Evolutionary conservation across 352 stramenopile genomes (phyloP).

Genomic region (Globisporangium splendens): DNA sequence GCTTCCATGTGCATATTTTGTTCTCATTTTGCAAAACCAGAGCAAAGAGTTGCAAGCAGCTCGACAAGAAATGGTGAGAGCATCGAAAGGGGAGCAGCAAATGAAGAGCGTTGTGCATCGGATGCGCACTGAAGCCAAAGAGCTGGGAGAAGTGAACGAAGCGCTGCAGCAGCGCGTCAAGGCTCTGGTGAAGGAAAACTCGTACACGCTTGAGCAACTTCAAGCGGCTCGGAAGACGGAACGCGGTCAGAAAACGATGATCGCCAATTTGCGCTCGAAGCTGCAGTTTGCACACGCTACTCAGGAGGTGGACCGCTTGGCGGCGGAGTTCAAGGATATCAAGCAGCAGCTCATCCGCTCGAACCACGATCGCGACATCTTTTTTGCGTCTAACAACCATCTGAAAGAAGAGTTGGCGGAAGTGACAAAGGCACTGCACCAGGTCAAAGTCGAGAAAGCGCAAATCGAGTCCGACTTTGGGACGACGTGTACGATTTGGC

Average conservation of each 20-base stretch:
- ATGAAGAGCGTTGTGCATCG: conserved; percentile 66
- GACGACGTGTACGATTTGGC: conserved; percentile 38
- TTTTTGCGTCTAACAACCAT: conserved; percentile 72
- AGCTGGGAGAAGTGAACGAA: conserved; percentile 71
- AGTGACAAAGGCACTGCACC: conserved; percentile 61
- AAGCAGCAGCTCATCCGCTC: conserved; percentile 65
- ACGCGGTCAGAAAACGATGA: conserved; percentile 65
- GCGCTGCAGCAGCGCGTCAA: conserved; percentile 73
- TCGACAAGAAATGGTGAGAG: conserved; percentile 57
- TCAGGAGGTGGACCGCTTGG: conserved; percentile 58
- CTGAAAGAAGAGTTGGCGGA: conserved; percentile 69
- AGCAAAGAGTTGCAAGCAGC: conserved; percentile 68
- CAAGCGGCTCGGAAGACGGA: conserved; percentile 68
- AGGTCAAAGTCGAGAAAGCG: conserved; percentile 62
- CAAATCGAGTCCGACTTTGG: conserved; percentile 74
- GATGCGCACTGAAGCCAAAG: conserved; percentile 60
- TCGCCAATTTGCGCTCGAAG: conserved; percentile 62
- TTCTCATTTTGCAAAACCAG: conserved; percentile 12
- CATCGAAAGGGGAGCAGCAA: conserved; percentile 68
- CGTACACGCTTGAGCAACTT: conserved; percentile 74
- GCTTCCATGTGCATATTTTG: too few species aligned
- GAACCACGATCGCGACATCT: conserved; percentile 74
- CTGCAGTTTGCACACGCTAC: conserved; percentile 61
- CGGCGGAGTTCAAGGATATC: conserved; percentile 55
- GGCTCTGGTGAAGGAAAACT: conserved; percentile 72